Conservation (phyloP, 2,329 filamentous ascomycete genomes). For the Pseudogymnoascus sp. region DNA sequence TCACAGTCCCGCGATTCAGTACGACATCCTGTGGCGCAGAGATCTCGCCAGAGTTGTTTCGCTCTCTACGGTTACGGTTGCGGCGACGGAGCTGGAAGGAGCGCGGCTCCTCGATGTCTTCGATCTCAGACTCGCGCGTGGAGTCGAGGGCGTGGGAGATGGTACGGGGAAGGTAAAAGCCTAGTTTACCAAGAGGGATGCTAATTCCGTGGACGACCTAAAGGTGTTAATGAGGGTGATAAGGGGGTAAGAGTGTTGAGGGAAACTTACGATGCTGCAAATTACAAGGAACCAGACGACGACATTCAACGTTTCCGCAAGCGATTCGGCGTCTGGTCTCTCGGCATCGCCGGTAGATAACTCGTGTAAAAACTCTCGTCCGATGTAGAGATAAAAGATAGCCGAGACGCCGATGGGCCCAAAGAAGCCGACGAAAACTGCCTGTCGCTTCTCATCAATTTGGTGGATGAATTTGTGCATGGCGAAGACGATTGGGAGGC, state of each 20-base stretch:
- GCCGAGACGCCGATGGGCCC: constrained; percentile 87
- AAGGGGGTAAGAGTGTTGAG: background rate
- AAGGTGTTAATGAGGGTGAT: background rate
- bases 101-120: constrained; percentile 2
- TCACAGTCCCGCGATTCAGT: constrained; percentile 1
- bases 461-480: constrained; percentile 72
- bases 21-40: background rate
- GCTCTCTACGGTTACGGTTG: background rate
- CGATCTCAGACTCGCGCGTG: constrained; percentile 23
- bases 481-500: constrained; percentile 66
- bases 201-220: constrained; percentile 73
- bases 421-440: constrained; percentile 85
- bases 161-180: constrained; percentile 52
- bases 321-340: constrained; percentile 55
- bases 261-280: constrained; percentile 64
- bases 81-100: background rate
- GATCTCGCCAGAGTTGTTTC: background rate
- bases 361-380: constrained; percentile 65
- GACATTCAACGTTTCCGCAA: constrained; percentile 59
- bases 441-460: constrained; percentile 66
- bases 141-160: constrained; percentile 46
- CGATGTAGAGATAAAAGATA: constrained; percentile 82
- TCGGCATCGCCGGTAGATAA: constrained; percentile 50
- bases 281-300: constrained; percentile 82
- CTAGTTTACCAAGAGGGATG: constrained; percentile 65